phyloP scores from a whole-genome alignment of 331 rosid genomes.

The Telfairia occidentalis region DNA sequence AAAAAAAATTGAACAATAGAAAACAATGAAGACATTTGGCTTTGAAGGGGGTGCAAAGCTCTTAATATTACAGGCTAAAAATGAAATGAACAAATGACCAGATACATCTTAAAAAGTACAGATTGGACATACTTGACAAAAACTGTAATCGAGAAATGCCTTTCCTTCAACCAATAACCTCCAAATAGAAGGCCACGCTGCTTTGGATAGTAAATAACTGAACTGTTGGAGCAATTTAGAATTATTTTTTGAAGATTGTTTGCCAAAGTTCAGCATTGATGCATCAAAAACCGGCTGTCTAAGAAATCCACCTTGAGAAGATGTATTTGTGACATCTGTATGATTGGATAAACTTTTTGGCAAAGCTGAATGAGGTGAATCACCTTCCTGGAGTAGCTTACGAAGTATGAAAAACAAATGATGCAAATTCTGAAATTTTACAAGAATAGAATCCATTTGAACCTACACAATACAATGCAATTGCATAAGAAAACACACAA shows the following conservation, averaged over 20 bases:
- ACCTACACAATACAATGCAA: conserved; percentile 41
- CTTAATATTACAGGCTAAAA: neutral
- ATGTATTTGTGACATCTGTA: conserved; percentile 25
- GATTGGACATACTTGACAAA: conserved; percentile 56
- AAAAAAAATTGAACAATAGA: neutral
- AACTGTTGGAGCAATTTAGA: conserved; percentile 34
- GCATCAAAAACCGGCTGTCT: conserved; percentile 57
- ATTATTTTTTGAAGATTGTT: conserved; percentile 25
- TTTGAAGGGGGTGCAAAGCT: neutral
- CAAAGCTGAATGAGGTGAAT: conserved; percentile 22
- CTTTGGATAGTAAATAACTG: conserved; percentile 43
- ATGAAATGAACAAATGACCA: neutral
- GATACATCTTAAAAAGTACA: neutral
- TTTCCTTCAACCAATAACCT: conserved; percentile 71
- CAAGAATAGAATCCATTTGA: conserved; percentile 52
- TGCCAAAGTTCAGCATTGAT: conserved; percentile 24
- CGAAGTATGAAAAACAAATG: conserved; percentile 84
- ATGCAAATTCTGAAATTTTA: conserved; percentile 62
- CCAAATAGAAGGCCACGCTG: conserved; percentile 67
- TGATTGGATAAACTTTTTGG: conserved; percentile 24
- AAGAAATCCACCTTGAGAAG: conserved; percentile 83
- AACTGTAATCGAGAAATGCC: conserved; percentile 50
- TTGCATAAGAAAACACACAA: neutral
- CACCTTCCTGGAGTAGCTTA: conserved; percentile 62
- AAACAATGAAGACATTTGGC: neutral